These are phyloP conservation scores for Rhizopus arrhizus DNA, from an alignment of 371 early-diverging fungal genomes.

Conservation along the genomic window DNA sequence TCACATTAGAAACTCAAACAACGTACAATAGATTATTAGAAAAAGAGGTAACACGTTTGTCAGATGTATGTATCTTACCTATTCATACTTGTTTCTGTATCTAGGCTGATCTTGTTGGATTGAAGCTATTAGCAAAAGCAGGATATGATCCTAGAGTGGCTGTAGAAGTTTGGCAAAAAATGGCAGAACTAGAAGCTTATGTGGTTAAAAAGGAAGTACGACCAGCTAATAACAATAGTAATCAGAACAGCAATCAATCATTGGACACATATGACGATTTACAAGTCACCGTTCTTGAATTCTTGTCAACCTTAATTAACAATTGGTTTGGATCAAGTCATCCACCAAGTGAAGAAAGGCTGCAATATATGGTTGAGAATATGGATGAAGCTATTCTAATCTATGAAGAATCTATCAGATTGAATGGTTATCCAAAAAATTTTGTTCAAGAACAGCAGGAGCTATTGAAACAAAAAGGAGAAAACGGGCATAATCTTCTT, in stretches of 20 bases:
- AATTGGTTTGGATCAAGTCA: slow-evolving; percentile 56
- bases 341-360: slow-evolving; percentile 48
- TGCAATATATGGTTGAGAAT: slow-evolving; percentile 49
- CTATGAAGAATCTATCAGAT: slow-evolving; percentile 35
- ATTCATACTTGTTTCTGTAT: not conserved
- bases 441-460: slow-evolving; percentile 7
- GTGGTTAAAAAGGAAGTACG: slow-evolving; percentile 7
- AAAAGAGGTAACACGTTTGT: slow-evolving; percentile 33
- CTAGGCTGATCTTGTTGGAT: slow-evolving; percentile 41
- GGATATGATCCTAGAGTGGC: slow-evolving; percentile 57
- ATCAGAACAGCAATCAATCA: slow-evolving; percentile 1
- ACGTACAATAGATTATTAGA: slow-evolving; percentile 49
- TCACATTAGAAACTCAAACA: slow-evolving; percentile 39
- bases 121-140: slow-evolving; percentile 57
- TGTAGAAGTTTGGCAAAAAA: slow-evolving; percentile 50
- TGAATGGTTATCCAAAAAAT: slow-evolving; percentile 42
- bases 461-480: slow-evolving; percentile 8
- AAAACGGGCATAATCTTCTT: not conserved
- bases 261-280: slow-evolving; percentile 20
- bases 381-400: slow-evolving; percentile 43
- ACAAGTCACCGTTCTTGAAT: slow-evolving; percentile 26
- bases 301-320: slow-evolving; percentile 30
- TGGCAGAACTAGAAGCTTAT: slow-evolving; percentile 43
- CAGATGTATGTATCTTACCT: not conserved
- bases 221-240: not conserved